A percentile compares a stretch with the other conserved stretches of the same genome.
phyloP scores from a whole-genome alignment of 306 rosid genomes.

The Glycine latifolia region DNA sequence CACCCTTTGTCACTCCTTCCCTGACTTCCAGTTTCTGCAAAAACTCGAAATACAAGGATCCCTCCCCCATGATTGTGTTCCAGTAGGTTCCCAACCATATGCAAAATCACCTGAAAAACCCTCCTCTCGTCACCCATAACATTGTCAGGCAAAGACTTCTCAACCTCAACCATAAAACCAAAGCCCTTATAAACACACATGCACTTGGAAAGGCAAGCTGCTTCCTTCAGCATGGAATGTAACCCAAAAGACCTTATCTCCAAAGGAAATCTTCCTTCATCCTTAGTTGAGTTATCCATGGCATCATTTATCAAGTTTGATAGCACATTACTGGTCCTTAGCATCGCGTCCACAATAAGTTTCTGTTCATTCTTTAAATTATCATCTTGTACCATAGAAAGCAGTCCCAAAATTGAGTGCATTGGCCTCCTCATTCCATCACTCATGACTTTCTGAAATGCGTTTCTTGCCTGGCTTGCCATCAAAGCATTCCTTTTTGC shows the following conservation, averaged over 20 bases:
- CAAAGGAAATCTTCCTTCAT: conserved; percentile 77
- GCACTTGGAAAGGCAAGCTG: conserved; percentile 94
- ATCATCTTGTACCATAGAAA: conserved; percentile 85
- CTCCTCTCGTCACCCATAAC: conserved; percentile 96
- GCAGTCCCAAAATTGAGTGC: conserved; percentile 96
- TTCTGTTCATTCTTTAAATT: conserved; percentile 72
- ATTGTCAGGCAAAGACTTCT: conserved; percentile 80
- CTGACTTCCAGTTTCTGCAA: conserved; percentile 78
- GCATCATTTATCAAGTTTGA: conserved; percentile 91
- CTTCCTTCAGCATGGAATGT: conserved; percentile 88
- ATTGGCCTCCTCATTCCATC: conserved; percentile 99
- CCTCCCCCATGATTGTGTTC: conserved; percentile 68
- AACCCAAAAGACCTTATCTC: conserved; percentile 81
- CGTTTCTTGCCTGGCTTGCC: conserved; percentile 96
- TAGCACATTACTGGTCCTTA: conserved; percentile 84
- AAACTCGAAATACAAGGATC: conserved; percentile 66
- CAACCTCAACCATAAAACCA: conserved; percentile 79
- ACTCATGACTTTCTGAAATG: conserved; percentile 96
- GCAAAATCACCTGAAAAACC: conserved; percentile 97
- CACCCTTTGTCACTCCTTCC: conserved; percentile 91
- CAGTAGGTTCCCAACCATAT: conserved; percentile 92
- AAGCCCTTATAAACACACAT: conserved; percentile 79
- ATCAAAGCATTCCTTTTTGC: conserved; percentile 87
- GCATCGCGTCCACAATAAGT: conserved; percentile 87
- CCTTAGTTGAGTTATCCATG: conserved; percentile 84